A percentile compares a stretch with the other conserved stretches of the same genome.
Conservation (phyloP, 2,329 filamentous ascomycete species). For the Peltaster fructicola region DNA sequence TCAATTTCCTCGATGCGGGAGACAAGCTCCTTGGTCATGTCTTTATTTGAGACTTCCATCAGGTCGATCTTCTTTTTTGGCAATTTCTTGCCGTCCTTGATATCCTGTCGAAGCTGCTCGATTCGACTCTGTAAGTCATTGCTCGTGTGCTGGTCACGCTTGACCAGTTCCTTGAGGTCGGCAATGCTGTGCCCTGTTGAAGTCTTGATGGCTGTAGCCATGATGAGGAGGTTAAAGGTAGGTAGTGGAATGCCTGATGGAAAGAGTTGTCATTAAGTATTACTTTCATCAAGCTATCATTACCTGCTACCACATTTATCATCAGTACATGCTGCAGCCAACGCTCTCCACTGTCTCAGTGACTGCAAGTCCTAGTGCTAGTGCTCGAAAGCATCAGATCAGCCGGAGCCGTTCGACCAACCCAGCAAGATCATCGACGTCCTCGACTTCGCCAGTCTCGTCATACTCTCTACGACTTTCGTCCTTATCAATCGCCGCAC, state of each 20-base stretch:
- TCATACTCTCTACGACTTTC: constrained; percentile 6
- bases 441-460: constrained; percentile 3
- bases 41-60: constrained; percentile 9
- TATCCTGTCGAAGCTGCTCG: constrained; percentile 7
- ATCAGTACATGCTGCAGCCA: no score
- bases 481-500: constrained; percentile 4
- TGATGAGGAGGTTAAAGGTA: no score
- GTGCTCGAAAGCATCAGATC: no score
- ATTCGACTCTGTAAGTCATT: constrained; percentile 9
- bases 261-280: neutral
- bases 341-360: no score
- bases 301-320: neutral
- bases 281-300: constrained; percentile 1
- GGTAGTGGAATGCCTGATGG: no score
- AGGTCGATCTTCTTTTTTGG: constrained; percentile 2
- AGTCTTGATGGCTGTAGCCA: constrained; percentile 2
- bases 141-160: constrained; percentile 8
- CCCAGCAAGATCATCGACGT: constrained; percentile 1
- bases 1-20: constrained; percentile 11
- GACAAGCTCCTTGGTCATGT: constrained; percentile 10
- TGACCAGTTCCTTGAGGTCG: constrained; percentile 8
- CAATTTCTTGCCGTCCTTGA: constrained; percentile 5
- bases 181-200: constrained; percentile 6
- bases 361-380: no score
- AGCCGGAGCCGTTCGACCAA: no score